Evolutionary conservation across 768 basidiomycete genomes (phyloP), one percentile per base, ranked within the genome.

Genomic region (Kockovaella imperatae): DNA sequence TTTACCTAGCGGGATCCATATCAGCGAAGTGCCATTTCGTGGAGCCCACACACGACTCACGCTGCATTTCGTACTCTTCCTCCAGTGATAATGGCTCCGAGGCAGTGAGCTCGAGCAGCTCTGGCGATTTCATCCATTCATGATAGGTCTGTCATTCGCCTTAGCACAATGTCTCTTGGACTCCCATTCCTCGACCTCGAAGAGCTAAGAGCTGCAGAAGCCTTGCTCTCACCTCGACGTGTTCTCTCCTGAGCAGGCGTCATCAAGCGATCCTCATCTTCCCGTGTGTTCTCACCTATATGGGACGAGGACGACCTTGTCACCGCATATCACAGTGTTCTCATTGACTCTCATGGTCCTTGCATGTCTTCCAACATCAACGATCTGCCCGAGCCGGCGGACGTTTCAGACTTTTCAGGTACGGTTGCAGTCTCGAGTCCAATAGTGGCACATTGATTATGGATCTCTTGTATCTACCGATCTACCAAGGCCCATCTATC

Each of bases 31-130:
- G n/a, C 10, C 31, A n/a, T 10, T 32, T 32, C 36, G 21, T 38
- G 14, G 36, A 42, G 18, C 11, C 18, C 10, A 17, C 5, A 24
- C 11, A 11, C 17, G 1, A 68, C 77, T 52, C 59, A 88, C 89
- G 75, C 68, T 93, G 89, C 89, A 93, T 93, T 20, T 83, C 82
- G 51, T 83, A 82, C 62, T 91, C 90, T 61, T 91, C 80, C 51
- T 84, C 81, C 5, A 88, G 72, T 6, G 77, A 79, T 34, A 95
- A 75, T 3, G 83, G 83, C 57, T 93, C 88, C 49, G 86, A 88
- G 4, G 88, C 88, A 0, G 88, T 95, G 15, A 83, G 74, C 41
- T 79, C 76, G 34, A 82, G 78, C 45, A 96, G 74, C 53, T 80
- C 80, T 28, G 79, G 78, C 64, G 79, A 77, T 24, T 78, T 74